Evolutionary conservation across 805 yeast genomes (phyloP).

Genomic region (Starmera dryadoides): DNA sequence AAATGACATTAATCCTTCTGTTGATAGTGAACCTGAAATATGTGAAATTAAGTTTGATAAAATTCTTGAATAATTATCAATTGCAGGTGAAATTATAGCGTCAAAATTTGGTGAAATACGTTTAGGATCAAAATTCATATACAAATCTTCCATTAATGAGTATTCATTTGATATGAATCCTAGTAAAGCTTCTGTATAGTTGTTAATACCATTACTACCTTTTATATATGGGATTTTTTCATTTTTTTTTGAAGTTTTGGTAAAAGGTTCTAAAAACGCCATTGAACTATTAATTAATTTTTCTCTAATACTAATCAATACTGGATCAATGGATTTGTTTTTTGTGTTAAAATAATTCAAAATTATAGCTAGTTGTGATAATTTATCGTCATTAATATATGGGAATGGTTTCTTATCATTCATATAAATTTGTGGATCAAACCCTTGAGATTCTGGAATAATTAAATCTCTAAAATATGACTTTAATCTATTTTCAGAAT

Average conservation of each 20-base stretch:
- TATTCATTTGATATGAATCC: slow-evolving; percentile 43
- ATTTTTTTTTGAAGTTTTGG: slow-evolving; percentile 29
- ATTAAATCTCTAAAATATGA: slow-evolving; percentile 40
- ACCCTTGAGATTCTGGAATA: slow-evolving; percentile 30
- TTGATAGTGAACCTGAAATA: slow-evolving; percentile 33
- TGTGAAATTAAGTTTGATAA: slow-evolving; percentile 29
- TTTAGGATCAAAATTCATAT: slow-evolving; percentile 23
- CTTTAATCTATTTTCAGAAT: slow-evolving; percentile 49
- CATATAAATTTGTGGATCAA: slow-evolving; percentile 37
- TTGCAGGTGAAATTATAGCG: slow-evolving; percentile 25
- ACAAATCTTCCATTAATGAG: slow-evolving; percentile 37
- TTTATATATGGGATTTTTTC: slow-evolving; percentile 47
- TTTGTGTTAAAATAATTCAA: slow-evolving; percentile 36
- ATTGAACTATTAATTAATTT: slow-evolving; percentile 35
- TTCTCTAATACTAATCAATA: slow-evolving; percentile 34
- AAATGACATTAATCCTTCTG: slow-evolving; percentile 46
- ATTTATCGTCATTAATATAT: slow-evolving; percentile 26
- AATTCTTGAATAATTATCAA: slow-evolving; percentile 32
- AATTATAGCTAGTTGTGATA: slow-evolving; percentile 33
- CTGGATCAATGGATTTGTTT: slow-evolving; percentile 23
- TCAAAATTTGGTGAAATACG: slow-evolving; percentile 22
- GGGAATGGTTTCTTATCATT: slow-evolving; percentile 35
- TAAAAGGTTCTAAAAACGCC: slow-evolving; percentile 38
- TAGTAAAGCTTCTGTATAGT: slow-evolving; percentile 45
- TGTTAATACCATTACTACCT: slow-evolving; percentile 51